Base-by-base conservation (phyloP, 306 rosid genomes). In the Vigna reflexopilosa region DNA sequence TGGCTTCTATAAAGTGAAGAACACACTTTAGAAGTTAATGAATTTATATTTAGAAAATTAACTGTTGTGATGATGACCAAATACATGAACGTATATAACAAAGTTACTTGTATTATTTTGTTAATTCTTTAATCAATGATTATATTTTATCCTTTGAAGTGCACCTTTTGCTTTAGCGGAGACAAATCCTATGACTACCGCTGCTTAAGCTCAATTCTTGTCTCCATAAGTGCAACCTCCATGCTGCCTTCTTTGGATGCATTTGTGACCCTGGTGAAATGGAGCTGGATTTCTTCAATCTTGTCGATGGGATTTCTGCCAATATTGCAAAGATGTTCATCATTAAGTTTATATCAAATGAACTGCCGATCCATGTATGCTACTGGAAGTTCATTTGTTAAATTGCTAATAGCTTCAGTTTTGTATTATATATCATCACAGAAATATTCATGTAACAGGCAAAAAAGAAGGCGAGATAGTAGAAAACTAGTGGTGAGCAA, bases 401-500 rank as follows among this genome's bases (percentile, higher is more conserved):
- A 59, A 3, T 28, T 15, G 20, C 7, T 7, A 28, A 42, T 30
- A 59, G 67, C 28, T 62, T 62, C 67, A 32, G 11, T 32, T 38
- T 32, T 24, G 65, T 22, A 14, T 20, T 20, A 6, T 26, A 19
- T 30, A 24, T 24, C 28, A 24, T 24, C 28, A 24, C 28, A 24
- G 2, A 24, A 24, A 24, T 2, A 24, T 24, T 24, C 28, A 2
- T 24, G 28, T 24, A 24, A 24, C 2, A 24, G 28, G 28, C 3
- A 24, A 24, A 24, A 24, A 24, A 9, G n/a, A 2, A 42, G 7
- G 12, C 10, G 13, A 44, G 48, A 2, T 0, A 44, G 48, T 44
- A 44, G 70, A 3, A 14, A 20, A 38, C 66, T 32, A 47, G 5
- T 67, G 36, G 22, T 90, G 92, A 90, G 36, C 50, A 79, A 93